Evolutionary conservation across 192 early-diverging fungal genomes (phyloP).

Genomic region (Chytriomyces sp.): DNA sequence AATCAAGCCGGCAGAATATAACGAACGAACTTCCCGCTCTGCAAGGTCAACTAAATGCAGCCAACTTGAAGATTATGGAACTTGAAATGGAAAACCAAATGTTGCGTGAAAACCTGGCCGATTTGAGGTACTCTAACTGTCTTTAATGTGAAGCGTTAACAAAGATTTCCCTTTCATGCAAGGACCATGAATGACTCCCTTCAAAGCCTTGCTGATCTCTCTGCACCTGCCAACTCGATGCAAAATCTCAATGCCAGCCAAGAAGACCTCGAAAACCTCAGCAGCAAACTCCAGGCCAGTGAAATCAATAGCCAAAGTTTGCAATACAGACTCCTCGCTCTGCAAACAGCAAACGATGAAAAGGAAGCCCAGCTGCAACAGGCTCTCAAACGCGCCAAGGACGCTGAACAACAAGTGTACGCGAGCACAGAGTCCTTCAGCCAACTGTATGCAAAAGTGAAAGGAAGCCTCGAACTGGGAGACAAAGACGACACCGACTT

Average conservation of each 20-base stretch:
- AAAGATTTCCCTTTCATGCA: neutral
- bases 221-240: conserved; percentile 14
- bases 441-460: conserved; percentile 1
- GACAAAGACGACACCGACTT: neutral
- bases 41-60: neutral
- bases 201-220: neutral
- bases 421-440: neutral
- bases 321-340: conserved; percentile 21
- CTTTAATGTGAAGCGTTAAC: neutral
- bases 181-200: conserved; percentile 8
- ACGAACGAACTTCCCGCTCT: neutral
- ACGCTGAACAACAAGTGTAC: conserved; percentile 8
- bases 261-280: neutral
- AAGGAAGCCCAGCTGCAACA: conserved; percentile 4
- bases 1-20: neutral
- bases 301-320: neutral
- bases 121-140: neutral
- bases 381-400: neutral
- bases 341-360: conserved; percentile 8
- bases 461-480: neutral
- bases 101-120: neutral
- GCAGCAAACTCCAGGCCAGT: neutral
- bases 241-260: conserved; percentile 1
- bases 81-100: neutral
- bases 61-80: neutral